A percentile compares a stretch with the other conserved stretches of the same genome.
Conservation (phyloP, 805 yeast genomes). For the Yamadazyma takamatsuzukensis region DNA sequence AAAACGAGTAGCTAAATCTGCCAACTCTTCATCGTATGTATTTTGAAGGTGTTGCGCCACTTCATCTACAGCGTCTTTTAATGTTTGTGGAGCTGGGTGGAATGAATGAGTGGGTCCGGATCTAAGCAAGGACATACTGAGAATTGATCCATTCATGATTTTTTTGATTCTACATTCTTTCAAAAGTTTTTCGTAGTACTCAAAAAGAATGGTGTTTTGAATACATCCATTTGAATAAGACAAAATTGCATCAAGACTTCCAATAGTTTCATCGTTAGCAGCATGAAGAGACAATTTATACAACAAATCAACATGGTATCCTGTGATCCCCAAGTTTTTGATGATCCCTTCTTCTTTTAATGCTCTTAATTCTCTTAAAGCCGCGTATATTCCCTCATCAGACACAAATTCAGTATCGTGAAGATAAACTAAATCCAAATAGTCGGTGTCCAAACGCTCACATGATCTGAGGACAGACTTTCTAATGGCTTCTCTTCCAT, state of each 20-base stretch:
- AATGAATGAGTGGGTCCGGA: conserved; percentile 63
- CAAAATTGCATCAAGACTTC: conserved; percentile 69
- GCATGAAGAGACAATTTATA: conserved; percentile 46
- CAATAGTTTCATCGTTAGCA: conserved; percentile 39
- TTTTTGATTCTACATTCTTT: conserved; percentile 51
- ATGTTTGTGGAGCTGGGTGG: conserved; percentile 71
- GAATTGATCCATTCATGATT: conserved; percentile 78
- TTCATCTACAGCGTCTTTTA: conserved; percentile 50
- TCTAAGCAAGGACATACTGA: conserved; percentile 83
- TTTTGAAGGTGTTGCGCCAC: conserved; percentile 37
- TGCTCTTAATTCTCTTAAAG: conserved; percentile 55
- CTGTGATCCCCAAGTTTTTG: conserved; percentile 72
- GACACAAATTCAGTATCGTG: conserved; percentile 87
- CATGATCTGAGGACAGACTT: conserved; percentile 65
- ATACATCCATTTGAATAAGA: conserved; percentile 80
- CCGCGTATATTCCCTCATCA: conserved; percentile 52
- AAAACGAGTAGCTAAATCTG: conserved; percentile 76
- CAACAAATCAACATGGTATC: conserved; percentile 77
- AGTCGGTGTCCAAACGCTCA: conserved; percentile 58
- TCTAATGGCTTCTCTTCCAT: conserved; percentile 56
- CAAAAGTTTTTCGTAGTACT: conserved; percentile 47
- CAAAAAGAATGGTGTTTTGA: conserved; percentile 60
- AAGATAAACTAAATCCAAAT: conserved; percentile 77
- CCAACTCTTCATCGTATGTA: conserved; percentile 56
- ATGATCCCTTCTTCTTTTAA: conserved; percentile 65